A percentile compares a stretch with the other conserved stretches of the same genome.
phyloP scores from a whole-genome alignment of 2,329 filamentous ascomycete species.

The Venturia asperata region DNA sequence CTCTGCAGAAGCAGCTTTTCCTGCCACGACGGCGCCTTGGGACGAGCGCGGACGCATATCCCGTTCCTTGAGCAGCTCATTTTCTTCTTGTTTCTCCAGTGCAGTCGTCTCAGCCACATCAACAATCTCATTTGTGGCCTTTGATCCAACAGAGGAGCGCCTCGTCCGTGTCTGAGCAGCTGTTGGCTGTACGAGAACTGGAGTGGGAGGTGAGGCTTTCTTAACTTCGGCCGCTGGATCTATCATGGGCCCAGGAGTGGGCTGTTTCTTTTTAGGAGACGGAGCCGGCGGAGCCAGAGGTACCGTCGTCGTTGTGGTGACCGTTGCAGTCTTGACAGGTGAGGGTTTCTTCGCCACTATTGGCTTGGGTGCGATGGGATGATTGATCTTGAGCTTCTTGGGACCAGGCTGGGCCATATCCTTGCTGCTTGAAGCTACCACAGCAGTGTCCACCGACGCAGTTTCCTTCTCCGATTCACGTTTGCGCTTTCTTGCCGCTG shows the following conservation, averaged over 20 bases:
- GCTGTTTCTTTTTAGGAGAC: slow-evolving; percentile 21
- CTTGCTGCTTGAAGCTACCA: slow-evolving; percentile 25
- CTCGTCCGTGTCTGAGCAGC: slow-evolving; percentile 30
- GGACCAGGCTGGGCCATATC: slow-evolving; percentile 9
- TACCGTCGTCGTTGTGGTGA: slow-evolving; percentile 29
- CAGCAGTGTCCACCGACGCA: slow-evolving; percentile 20
- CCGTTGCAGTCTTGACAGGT: slow-evolving; percentile 25
- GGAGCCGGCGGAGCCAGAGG: slow-evolving; percentile 41
- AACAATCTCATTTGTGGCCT: background rate
- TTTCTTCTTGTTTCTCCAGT: slow-evolving; percentile 15
- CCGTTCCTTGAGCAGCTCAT: slow-evolving; percentile 4
- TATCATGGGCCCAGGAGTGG: slow-evolving; percentile 21
- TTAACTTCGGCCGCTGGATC: slow-evolving; percentile 16
- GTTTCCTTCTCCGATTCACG: slow-evolving; percentile 41
- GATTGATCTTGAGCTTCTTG: slow-evolving; percentile 19
- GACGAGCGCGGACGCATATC: slow-evolving; percentile 27
- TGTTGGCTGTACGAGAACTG: slow-evolving; percentile 22
- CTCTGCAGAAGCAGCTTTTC: slow-evolving; percentile 44
- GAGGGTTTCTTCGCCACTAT: slow-evolving; percentile 30
- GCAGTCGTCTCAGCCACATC: slow-evolving; percentile 18
- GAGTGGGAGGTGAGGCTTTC: slow-evolving; percentile 25
- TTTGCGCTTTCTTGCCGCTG: slow-evolving; percentile 45
- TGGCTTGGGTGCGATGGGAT: slow-evolving; percentile 22
- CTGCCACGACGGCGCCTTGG: slow-evolving; percentile 22
- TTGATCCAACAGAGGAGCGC: slow-evolving; percentile 15